phyloP scores from a whole-genome alignment of 768 basidiomycete species.

The Pilatotrama ljubarskyi region DNA sequence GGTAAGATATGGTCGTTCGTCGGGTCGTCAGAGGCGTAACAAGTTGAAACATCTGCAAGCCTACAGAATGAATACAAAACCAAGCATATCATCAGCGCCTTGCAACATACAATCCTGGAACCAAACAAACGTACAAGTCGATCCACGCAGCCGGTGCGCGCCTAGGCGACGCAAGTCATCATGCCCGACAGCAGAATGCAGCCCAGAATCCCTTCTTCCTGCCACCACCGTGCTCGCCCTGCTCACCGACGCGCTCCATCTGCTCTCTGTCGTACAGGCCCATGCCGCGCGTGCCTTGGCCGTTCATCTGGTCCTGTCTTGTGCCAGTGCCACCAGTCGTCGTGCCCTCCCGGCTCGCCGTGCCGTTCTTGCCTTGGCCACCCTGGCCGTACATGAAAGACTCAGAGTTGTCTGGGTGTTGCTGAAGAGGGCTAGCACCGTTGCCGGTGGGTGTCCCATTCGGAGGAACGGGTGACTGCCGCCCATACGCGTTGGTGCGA shows the following conservation, averaged over 20 bases:
- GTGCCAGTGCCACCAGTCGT: slow-evolving; percentile 40
- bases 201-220: slow-evolving; percentile 63
- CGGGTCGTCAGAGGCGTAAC: slow-evolving; percentile 23
- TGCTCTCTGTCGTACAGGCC: slow-evolving; percentile 67
- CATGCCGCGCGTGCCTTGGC: slow-evolving; percentile 51
- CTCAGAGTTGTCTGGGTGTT: slow-evolving; percentile 51
- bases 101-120: neutral
- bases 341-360: slow-evolving; percentile 53
- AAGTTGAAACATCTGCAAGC: slow-evolving; percentile 17
- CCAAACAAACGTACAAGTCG: slow-evolving; percentile 17
- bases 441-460: slow-evolving; percentile 36
- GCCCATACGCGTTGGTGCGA: slow-evolving; percentile 55
- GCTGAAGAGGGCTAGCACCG: slow-evolving; percentile 34
- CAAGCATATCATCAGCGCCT: slow-evolving; percentile 2
- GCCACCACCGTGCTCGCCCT: slow-evolving; percentile 60
- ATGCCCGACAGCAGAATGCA: slow-evolving; percentile 71
- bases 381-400: slow-evolving; percentile 66
- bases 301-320: slow-evolving; percentile 38
- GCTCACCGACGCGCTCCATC: slow-evolving; percentile 57
- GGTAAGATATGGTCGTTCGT: slow-evolving; percentile 16
- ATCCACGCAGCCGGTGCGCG: slow-evolving; percentile 24
- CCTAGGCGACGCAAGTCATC: slow-evolving; percentile 19
- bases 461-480: slow-evolving; percentile 41
- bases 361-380: slow-evolving; percentile 45
- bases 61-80: neutral